Base-by-base conservation (phyloP, 129 eudicot species). In the Flaveria ramosissima region DNA sequence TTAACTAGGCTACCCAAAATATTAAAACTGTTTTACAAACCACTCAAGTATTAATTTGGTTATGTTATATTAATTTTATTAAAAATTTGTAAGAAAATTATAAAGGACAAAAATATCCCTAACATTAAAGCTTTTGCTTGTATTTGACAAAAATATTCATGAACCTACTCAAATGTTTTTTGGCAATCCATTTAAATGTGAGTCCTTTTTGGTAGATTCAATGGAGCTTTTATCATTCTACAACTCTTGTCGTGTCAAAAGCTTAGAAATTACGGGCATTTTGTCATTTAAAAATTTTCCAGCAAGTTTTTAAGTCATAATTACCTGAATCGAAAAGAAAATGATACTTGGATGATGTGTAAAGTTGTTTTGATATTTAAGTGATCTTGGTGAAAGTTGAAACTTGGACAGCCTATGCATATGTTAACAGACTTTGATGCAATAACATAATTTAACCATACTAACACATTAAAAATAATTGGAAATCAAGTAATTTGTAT, bases 401-500 rank as follows among this genome's bases (percentile, higher is more conserved):
- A 61, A 26, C 42, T 24, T 61, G 41, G 20, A 62, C 68, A 62
- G 19, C 68, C 20, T 30, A 62, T 62, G 69, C 46, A 27, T 62
- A 6, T 2, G 14, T 60, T 60, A 23, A 60, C 17, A 6, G 30
- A 11, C 26, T 3, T 15, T 14, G 14, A 15, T 30, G 46, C 69
- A 27, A 15, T 30, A 63, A 63, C 23, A 15, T 63, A 15, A 63
- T 2, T 4, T 30, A 30, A 30, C 36, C 36, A 30, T 30, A 30
- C 36, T 30, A 62, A 27, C 20, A 6, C 19, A 41, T 66, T 39
- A 66, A 41, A 41, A 46, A 14, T 47, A 50, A 21, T 23, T 71
- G 75, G 75, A 50, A 30, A 72, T 68, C 19, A 53, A 72, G 5
- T 52, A 46, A 52, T n/a, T 32, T 72, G 66, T 72, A 32, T 53